phyloP scores from a whole-genome alignment of 208 protist species.

The Tetramitus jugosus region DNA sequence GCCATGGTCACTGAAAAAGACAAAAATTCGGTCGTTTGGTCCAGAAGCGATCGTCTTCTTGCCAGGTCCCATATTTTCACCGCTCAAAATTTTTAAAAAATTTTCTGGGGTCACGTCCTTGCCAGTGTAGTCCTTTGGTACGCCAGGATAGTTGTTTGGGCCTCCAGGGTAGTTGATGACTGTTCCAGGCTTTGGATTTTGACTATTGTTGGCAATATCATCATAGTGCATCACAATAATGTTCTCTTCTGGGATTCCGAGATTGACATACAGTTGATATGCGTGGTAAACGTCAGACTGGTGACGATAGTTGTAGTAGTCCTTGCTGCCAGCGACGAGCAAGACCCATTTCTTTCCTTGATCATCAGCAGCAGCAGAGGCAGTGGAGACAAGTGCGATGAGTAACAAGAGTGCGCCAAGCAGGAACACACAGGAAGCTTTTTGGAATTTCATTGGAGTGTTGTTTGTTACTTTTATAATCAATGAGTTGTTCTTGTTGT shows the following conservation, averaged over 20 bases:
- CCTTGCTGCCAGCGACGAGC: constrained; percentile 41
- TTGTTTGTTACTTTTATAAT: too few relatives aligned
- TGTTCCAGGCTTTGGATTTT: constrained; percentile 39
- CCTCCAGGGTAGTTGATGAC: constrained; percentile 37
- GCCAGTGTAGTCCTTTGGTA: constrained; percentile 30
- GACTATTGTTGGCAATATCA: constrained; percentile 36
- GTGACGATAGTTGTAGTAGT: constrained; percentile 50
- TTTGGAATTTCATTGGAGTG: too few relatives aligned
- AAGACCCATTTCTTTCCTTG: constrained; percentile 36
- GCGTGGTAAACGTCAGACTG: constrained; percentile 45
- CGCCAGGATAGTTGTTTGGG: constrained; percentile 37
- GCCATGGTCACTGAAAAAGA: constrained; percentile 47
- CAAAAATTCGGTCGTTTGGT: constrained; percentile 32
- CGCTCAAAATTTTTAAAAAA: constrained; percentile 34
- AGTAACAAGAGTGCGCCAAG: not conserved
- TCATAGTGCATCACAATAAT: constrained; percentile 42
- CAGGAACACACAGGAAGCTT: too few relatives aligned
- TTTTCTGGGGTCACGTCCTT: constrained; percentile 34
- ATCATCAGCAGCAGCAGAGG: not conserved
- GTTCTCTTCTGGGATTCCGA: constrained; percentile 27
- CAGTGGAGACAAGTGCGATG: not conserved
- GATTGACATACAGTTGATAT: constrained; percentile 40
- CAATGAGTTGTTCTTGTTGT: too few relatives aligned
- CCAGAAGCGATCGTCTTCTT: constrained; percentile 32
- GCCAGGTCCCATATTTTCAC: constrained; percentile 22